Evolutionary conservation across 2,329 filamentous ascomycete species (phyloP), one percentile per base, ranked within the genome.

Genomic region (Bipolaris bicolor): DNA sequence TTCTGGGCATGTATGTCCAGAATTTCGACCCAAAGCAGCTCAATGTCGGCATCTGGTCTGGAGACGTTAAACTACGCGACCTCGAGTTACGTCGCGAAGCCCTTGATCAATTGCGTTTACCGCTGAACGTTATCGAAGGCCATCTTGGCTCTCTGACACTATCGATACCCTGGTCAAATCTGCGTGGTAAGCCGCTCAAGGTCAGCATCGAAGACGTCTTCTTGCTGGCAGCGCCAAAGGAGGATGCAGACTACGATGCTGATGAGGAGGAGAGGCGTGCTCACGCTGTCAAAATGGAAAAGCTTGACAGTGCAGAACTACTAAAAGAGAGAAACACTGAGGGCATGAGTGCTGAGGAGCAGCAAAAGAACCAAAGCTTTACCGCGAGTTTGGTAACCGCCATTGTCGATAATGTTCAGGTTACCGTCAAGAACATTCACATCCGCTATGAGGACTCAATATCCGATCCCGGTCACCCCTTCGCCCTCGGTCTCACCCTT

Each of bases 1-100:
- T 99, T 80, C 82, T 99, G 86, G 96, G 95, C 84, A 97, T 98
- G 90, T 99, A 99, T 79, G 94, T 99, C 79, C 93, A 96, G 85
- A 98, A 99, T 80, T 99, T 99, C 77, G 95, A 99, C 78, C 92
- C 95, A 52, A 90, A 92, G 72, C 95, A 99, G 82, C 85, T 99
- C 65, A 99, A 99, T 76, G 93, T 99, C 63, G 95, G 96, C 63
- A 99, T 99, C 72, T 99, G 94, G 95, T 96, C 91, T 20, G 95
- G 96, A 69, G 95, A 99, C 81, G 95, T 99, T 71, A 97, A 96
- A 80, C 84, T 99, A 44, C 88, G 89, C 59, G 89, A 99, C 71
- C 88, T 99, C 57, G 91, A 99, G 80, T 85, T 99, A 46, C 91
- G 93, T 54, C 87, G 91, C 57, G 95, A 99, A 82, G 95, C 95